These are phyloP conservation scores for Metarhizium guizhouense DNA, from an alignment of 2,329 filamentous ascomycete genomes.

Conservation along the genomic window DNA sequence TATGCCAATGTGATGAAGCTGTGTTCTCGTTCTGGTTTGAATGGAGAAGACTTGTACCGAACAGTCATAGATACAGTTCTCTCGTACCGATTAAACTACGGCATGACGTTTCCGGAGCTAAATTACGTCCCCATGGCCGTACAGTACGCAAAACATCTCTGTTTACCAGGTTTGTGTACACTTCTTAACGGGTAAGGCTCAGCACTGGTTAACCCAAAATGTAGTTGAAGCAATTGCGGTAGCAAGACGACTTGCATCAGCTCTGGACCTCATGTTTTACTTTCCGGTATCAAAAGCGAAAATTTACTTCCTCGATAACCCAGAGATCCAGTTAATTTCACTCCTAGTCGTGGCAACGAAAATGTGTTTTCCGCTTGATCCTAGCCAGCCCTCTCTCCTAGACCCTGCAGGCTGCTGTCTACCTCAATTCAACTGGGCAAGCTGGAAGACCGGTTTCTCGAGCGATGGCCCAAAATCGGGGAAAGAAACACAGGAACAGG, in stretches of 20 bases:
- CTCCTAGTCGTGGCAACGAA: constrained; percentile 71
- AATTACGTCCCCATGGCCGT: constrained; percentile 62
- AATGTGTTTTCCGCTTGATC: constrained; percentile 67
- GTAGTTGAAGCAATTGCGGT: constrained; percentile 43
- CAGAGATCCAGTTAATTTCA: constrained; percentile 66
- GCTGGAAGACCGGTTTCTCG: constrained; percentile 51
- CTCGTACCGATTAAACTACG: constrained; percentile 59
- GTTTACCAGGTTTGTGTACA: constrained; percentile 54
- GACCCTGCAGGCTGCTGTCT: constrained; percentile 1
- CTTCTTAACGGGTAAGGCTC: constrained; percentile 17
- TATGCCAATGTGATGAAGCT: constrained; percentile 54
- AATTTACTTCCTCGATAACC: constrained; percentile 48
- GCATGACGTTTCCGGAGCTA: constrained; percentile 61
- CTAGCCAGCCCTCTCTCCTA: constrained; percentile 30
- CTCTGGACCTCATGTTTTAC: constrained; percentile 40
- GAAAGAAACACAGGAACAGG: constrained; percentile 6
- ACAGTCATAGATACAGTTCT: constrained; percentile 52
- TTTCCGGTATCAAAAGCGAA: constrained; percentile 41
- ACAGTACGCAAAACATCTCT: constrained; percentile 60
- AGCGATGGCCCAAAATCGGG: constrained; percentile 11
- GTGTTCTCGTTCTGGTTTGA: constrained; percentile 28
- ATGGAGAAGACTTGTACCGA: constrained; percentile 53
- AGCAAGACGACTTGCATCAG: constrained; percentile 34
- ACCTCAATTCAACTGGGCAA: constrained; percentile 55
- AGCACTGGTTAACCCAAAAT: constrained; percentile 17